Evolutionary conservation across 768 basidiomycete genomes (phyloP), one percentile per base, ranked within the genome.

Genomic region (Suillus sp.): DNA sequence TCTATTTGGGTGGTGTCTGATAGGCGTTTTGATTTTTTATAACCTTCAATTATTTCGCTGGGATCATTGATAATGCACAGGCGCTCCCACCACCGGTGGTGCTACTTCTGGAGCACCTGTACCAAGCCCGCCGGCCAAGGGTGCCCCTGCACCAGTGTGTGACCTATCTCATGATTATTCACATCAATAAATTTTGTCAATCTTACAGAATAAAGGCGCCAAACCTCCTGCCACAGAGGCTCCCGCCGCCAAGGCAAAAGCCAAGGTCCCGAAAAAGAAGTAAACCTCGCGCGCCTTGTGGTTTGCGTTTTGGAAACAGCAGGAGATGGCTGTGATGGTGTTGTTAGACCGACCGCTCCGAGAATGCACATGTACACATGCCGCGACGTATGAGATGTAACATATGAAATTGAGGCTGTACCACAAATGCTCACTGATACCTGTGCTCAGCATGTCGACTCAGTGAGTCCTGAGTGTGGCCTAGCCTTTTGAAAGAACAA

Each of bases 261-360:
- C 53, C 37, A 75, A 75, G 65, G 66, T 34, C 2, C 45, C 65
- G 11, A 75, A 76, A 73, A 75, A 75, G 69, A 74, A 74, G 66
- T 74, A 66, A 57, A 57, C 37, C 18, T 27, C 4, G 25, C 25
- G 37, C 37, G 25, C 55, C 38, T 57, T 20, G 20, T 53, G 30
- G 10, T 30, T 20, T 27, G 18, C 22, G 55, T 37, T 57, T n/a
- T 57, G 25, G 55, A 57, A 57, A 18, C 37, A 35, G n/a, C 34
- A 38, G 55, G 37, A 11, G 35, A 56, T 38, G 25, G 14, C 37
- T 27, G 25, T 57, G 25, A 27, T 38, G 37, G 18, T 27, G 18
- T 6, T 40, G 27, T 6, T 40, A 57, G 55, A 38, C 10, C 18
- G 4, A 38, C 37, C 37, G 37, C 55, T 20, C 37, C 16, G 18